Conservation (phyloP, 495 filamentous ascomycete genomes). For the Cercophora samala region DNA sequence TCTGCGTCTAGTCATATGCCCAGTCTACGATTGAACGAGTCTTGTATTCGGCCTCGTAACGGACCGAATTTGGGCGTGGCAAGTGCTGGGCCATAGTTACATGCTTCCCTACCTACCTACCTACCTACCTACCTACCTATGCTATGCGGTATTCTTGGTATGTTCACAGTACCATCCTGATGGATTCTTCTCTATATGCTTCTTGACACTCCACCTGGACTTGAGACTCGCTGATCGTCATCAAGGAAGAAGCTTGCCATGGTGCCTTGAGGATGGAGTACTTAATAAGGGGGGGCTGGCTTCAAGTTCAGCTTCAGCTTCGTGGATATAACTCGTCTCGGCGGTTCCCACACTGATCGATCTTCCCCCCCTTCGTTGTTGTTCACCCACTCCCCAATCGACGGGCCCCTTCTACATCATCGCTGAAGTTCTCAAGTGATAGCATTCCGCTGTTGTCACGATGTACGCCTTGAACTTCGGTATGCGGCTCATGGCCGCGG, state of each 20-base stretch:
- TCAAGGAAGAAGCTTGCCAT: neutral
- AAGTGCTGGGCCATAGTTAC: neutral
- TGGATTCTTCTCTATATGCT: neutral
- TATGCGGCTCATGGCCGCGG: conserved; percentile 10
- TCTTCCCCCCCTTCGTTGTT: neutral
- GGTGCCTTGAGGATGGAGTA: neutral
- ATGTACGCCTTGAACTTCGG: conserved; percentile 10
- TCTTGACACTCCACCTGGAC: neutral
- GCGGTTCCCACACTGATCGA: neutral
- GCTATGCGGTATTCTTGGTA: neutral
- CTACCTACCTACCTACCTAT: too few species aligned
- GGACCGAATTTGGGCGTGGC: conserved; percentile 2
- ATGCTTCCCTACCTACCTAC: neutral
- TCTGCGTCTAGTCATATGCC: neutral
- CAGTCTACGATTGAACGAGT: neutral
- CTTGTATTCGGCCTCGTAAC: neutral
- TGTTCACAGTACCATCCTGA: neutral
- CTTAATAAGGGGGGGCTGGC: neutral
- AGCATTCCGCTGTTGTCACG: neutral
- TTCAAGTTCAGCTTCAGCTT: neutral
- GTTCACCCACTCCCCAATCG: neutral
- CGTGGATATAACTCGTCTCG: neutral
- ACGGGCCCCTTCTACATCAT: neutral
- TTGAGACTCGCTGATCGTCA: neutral
- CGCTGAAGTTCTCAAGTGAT: neutral